Conservation (phyloP, 805 yeast species). For the Komagataella populi region DNA sequence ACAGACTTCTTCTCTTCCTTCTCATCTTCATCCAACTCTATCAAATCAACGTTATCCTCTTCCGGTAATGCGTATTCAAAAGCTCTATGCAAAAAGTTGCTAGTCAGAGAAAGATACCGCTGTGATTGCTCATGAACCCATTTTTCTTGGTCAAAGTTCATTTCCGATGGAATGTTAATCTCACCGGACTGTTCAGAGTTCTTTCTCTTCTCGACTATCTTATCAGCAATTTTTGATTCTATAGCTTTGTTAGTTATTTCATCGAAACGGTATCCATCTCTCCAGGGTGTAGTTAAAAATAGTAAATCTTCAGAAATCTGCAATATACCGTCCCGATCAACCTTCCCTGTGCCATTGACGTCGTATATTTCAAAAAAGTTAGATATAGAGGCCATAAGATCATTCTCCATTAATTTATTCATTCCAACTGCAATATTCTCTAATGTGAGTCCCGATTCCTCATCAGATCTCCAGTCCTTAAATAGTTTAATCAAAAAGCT, state of each 20-base stretch:
- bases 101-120: slow-evolving; percentile 76
- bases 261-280: slow-evolving; percentile 59
- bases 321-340: slow-evolving; percentile 69
- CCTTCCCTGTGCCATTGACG: slow-evolving; percentile 37
- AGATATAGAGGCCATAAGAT: slow-evolving; percentile 66
- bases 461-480: slow-evolving; percentile 43
- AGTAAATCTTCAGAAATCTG: slow-evolving; percentile 80
- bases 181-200: slow-evolving; percentile 17
- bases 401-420: slow-evolving; percentile 53
- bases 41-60: slow-evolving; percentile 27
- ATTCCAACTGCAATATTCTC: slow-evolving; percentile 64
- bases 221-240: slow-evolving; percentile 55
- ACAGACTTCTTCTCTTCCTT: slow-evolving; percentile 9
- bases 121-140: slow-evolving; percentile 57
- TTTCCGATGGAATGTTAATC: slow-evolving; percentile 41
- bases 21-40: slow-evolving; percentile 26
- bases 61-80: slow-evolving; percentile 81
- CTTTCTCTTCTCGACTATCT: slow-evolving; percentile 28
- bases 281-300: slow-evolving; percentile 75
- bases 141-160: slow-evolving; percentile 47
- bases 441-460: slow-evolving; percentile 43
- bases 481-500: slow-evolving; percentile 50
- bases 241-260: slow-evolving; percentile 45
- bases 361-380: slow-evolving; percentile 73
- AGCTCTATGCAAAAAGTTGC: slow-evolving; percentile 74